Base-by-base conservation (phyloP, 73 alveolate species). In the Urostyla sp. region DNA sequence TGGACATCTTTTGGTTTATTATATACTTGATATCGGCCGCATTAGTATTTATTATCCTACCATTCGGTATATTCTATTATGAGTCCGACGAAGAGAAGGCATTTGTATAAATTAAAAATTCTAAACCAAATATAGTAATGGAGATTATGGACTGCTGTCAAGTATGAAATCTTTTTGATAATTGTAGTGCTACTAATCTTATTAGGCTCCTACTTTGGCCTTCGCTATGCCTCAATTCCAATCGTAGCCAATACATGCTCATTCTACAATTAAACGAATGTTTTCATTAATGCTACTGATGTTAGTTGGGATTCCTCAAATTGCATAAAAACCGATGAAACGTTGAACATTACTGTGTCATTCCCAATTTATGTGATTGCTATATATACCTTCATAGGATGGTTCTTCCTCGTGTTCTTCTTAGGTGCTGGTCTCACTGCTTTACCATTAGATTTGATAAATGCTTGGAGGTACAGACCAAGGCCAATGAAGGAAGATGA, bases 11-110 rank as follows among this genome's bases (percentile, higher is more conserved):
- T 73, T 94, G 98, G 98, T 85, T 86, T 50, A 92, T 91, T 27
- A 55, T 94, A 27, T 92, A 94, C 59, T 81, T 92, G 91, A 36
- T 90, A 18, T 51, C 88, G 8, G 84, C 88, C 13, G 40, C 67
- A 5, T 63, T 94, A 63, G 87, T 94, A 11, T 57, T 88, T 43
- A 36, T 92, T 16, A 66, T 94, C 28, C 80, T 91, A 3, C 98
- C 98, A 35, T 67, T 84, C 60, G 93, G 94, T 6, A 35, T 72
- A 72, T 92, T 90, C 77, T 92, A 49, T 85, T 94, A 91, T 72
- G 98, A 94, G 76, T 32, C 94, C 35, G 98, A 94, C 57, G 98
- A 91, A 32, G 98, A 94, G 31, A 55, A 86, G 38, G 57, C 94
- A n/a, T 56, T 91, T 15, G 85, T 79, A 49, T 66, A 61, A 2